Evolutionary conservation across 257 asterid genomes (phyloP).

Genomic region (Ophiorrhiza pumila): DNA sequence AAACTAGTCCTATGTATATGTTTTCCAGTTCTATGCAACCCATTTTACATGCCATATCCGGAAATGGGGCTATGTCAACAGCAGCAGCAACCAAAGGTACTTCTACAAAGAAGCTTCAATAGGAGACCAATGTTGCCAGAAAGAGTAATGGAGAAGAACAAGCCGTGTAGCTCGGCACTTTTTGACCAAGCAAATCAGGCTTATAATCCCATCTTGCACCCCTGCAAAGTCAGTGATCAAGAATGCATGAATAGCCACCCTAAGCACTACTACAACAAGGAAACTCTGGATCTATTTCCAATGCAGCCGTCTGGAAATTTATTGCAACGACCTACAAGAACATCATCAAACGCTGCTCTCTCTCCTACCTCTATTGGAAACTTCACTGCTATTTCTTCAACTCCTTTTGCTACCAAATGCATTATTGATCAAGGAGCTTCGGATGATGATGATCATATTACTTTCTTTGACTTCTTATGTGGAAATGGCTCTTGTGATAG

Average conservation of each 20-base stretch:
- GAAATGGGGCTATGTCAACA: conserved; percentile 33
- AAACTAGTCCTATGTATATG: too few relatives aligned
- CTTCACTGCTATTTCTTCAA: conserved; percentile 4
- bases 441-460: conserved; percentile 21
- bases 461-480: conserved; percentile 57
- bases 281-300: conserved; percentile 79
- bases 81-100: conserved; percentile 42
- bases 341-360: background rate
- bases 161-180: conserved; percentile 5
- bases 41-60: conserved; percentile 44
- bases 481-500: conserved; percentile 31
- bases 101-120: conserved; percentile 35
- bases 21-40: conserved; percentile 52
- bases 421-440: conserved; percentile 12
- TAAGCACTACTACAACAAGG: conserved; percentile 34
- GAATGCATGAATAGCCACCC: too few relatives aligned
- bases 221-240: background rate
- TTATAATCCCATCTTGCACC: background rate
- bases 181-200: too few relatives aligned
- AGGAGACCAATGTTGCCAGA: conserved; percentile 32
- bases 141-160: background rate
- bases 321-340: conserved; percentile 33
- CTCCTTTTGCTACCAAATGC: conserved; percentile 16
- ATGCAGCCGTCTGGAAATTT: conserved; percentile 63
- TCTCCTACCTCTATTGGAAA: background rate